phyloP scores from a whole-genome alignment of 306 rosid genomes.

The Sicyos baderoa region DNA sequence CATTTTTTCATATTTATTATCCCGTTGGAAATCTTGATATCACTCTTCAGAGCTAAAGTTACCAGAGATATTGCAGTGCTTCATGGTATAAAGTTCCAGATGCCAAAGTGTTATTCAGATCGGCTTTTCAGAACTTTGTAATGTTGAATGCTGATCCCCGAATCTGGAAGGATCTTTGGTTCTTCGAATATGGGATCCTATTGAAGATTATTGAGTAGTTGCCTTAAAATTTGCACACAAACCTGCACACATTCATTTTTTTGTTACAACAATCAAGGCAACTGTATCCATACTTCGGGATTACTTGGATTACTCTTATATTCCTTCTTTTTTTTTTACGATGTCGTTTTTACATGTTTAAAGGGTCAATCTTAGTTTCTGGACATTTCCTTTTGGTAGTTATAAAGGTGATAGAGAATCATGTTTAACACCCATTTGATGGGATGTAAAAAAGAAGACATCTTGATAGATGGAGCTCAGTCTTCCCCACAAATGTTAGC shows the following conservation, averaged over 20 bases:
- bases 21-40: constrained; percentile 56
- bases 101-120: constrained; percentile 51
- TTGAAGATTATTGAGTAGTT: constrained; percentile 91
- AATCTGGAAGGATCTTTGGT: constrained; percentile 78
- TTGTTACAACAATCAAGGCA: constrained; percentile 67
- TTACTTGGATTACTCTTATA: constrained; percentile 19
- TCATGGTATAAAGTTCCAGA: constrained; percentile 56
- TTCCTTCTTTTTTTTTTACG: constrained; percentile 5
- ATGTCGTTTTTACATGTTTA: background rate
- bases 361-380: constrained; percentile 10
- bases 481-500: constrained; percentile 2
- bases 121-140: constrained; percentile 86
- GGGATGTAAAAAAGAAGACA: too few relatives aligned
- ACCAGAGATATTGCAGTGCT: constrained; percentile 86
- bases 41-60: constrained; percentile 90
- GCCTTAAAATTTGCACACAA: constrained; percentile 67
- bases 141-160: constrained; percentile 80
- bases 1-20: constrained; percentile 23
- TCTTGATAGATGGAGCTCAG: background rate
- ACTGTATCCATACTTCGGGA: constrained; percentile 23
- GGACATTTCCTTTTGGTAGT: constrained; percentile 17
- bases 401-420: constrained; percentile 15
- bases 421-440: constrained; percentile 1
- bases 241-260: constrained; percentile 94
- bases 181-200: constrained; percentile 78